Conservation (phyloP, 345 rosid species). For the Populus pruinosa region DNA sequence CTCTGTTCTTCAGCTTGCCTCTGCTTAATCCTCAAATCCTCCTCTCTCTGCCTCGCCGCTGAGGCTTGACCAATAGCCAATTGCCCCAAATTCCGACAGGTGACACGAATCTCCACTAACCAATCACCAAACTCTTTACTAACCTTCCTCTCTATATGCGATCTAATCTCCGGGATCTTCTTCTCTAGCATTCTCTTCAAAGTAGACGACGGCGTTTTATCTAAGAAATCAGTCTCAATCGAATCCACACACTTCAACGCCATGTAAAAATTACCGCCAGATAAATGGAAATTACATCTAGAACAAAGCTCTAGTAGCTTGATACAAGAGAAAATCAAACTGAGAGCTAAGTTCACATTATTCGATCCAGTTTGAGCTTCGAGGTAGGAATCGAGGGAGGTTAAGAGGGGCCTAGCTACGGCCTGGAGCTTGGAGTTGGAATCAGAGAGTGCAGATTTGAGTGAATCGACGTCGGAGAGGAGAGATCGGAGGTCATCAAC, state of each 20-base stretch:
- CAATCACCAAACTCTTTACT: constrained; percentile 89
- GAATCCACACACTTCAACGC: constrained; percentile 79
- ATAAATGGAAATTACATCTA: constrained; percentile 67
- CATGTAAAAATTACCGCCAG: constrained; percentile 68
- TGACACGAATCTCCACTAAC: constrained; percentile 96
- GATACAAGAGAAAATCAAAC: constrained; percentile 48
- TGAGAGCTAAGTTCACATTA: constrained; percentile 69
- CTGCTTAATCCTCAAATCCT: constrained; percentile 93
- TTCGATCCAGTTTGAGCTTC: constrained; percentile 68
- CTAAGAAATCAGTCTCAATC: constrained; percentile 62
- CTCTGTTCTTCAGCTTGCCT: constrained; percentile 96
- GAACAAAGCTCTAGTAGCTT: constrained; percentile 76
- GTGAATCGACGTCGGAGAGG: constrained; percentile 90
- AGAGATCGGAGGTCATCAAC: constrained; percentile 98
- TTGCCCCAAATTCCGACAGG: constrained; percentile 85
- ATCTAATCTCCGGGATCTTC: constrained; percentile 76
- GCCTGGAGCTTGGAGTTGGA: constrained; percentile 84
- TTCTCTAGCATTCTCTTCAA: constrained; percentile 80
- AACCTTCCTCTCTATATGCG: constrained; percentile 75
- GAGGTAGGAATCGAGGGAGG: constrained; percentile 66
- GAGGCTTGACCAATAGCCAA: constrained; percentile 96
- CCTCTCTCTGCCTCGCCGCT: constrained; percentile 85
- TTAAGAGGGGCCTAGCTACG: constrained; percentile 75
- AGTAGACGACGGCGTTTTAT: constrained; percentile 66
- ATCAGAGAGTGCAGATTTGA: constrained; percentile 81